These are phyloP conservation scores for Phlebopus sp. DNA, from an alignment of 1,284 basidiomycete genomes.

Conservation along the genomic window DNA sequence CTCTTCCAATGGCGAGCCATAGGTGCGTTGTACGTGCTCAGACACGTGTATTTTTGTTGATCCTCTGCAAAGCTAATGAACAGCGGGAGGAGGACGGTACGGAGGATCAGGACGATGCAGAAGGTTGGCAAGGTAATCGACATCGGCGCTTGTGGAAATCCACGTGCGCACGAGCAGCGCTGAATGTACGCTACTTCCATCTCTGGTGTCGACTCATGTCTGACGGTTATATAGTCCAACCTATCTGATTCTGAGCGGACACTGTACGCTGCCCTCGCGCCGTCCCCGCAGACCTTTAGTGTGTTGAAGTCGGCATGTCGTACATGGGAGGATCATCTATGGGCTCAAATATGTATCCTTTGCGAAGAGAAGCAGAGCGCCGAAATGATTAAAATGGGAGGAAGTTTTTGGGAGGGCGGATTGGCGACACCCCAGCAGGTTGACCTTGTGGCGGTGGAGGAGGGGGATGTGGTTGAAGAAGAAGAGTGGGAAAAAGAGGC, in stretches of 20 bases:
- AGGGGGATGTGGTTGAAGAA: constrained; percentile 47
- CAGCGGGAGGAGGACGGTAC: constrained; percentile 48
- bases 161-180: constrained; percentile 74
- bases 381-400: constrained; percentile 54
- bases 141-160: constrained; percentile 82
- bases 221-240: constrained; percentile 44
- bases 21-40: constrained; percentile 38
- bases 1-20: constrained; percentile 74
- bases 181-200: constrained; percentile 50
- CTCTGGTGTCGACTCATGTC: not conserved
- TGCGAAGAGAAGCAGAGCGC: constrained; percentile 78
- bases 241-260: constrained; percentile 77
- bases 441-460: constrained; percentile 27
- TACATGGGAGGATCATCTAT: constrained; percentile 94
- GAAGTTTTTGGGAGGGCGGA: constrained; percentile 64
- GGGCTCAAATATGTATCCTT: constrained; percentile 85
- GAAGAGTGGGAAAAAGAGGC: constrained; percentile 66
- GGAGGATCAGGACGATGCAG: constrained; percentile 48
- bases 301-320: constrained; percentile 78
- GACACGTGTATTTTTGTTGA: constrained; percentile 1
- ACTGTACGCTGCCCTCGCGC: constrained; percentile 86
- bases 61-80: constrained; percentile 43
- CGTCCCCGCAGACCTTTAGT: constrained; percentile 70
- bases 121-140: constrained; percentile 68
- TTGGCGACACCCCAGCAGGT: constrained; percentile 40